phyloP scores from a whole-genome alignment of 345 rosid species.

The Salix arbutifolia region DNA sequence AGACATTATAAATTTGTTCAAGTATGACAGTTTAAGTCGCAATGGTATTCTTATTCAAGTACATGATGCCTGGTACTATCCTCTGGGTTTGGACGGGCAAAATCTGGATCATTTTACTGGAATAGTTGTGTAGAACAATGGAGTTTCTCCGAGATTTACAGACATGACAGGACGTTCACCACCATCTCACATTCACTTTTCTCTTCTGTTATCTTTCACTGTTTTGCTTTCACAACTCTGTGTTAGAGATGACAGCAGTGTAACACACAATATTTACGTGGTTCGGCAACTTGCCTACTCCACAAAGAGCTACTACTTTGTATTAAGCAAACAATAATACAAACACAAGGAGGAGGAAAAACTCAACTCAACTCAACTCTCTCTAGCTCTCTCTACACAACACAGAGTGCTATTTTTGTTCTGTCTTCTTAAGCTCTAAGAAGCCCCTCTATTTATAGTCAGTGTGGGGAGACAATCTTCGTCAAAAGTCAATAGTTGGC shows the following conservation, averaged over 20 bases:
- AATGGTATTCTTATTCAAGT: neutral
- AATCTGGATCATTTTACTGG: constrained; percentile 56
- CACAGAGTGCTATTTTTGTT: fast-evolving
- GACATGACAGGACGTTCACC: constrained; percentile 52
- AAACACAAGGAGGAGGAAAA: too few species aligned
- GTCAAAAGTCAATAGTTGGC: too few species aligned
- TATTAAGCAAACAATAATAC: too few species aligned
- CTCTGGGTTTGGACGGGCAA: constrained; percentile 48
- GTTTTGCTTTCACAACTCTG: neutral
- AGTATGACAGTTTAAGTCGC: neutral
- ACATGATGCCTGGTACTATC: neutral
- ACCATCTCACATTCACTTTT: neutral
- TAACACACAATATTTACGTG: too few species aligned
- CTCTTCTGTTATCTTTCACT: neutral
- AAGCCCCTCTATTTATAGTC: too few species aligned
- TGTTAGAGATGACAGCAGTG: too few species aligned
- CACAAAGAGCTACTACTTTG: too few species aligned
- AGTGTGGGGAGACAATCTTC: too few species aligned
- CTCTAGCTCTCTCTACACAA: too few species aligned
- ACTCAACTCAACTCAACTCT: too few species aligned
- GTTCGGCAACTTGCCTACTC: too few species aligned
- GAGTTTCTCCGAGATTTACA: constrained; percentile 60
- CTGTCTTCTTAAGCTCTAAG: fast-evolving
- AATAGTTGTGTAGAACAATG: constrained; percentile 63
- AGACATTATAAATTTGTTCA: neutral